Evolutionary conservation across 2,329 filamentous ascomycete genomes (phyloP).

Genomic region (Apiospora hydei): DNA sequence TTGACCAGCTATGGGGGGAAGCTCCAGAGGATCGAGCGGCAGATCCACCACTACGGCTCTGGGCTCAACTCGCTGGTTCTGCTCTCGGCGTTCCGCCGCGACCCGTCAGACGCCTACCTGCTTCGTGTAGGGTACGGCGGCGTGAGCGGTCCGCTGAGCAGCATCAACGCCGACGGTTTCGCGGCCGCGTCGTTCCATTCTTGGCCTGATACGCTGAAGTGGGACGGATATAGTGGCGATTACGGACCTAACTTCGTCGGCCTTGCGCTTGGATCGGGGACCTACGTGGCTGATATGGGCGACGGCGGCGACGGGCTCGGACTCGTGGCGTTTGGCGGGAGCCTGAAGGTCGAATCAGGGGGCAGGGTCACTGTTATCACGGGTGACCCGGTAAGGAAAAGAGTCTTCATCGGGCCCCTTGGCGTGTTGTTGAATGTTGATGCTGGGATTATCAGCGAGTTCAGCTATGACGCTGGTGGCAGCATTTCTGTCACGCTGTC

Average conservation of each 20-base stretch:
- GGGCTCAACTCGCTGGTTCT: constrained; percentile 64
- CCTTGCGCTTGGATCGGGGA: constrained; percentile 55
- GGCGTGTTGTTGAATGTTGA: constrained; percentile 51
- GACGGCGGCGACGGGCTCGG: constrained; percentile 49
- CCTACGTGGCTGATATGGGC: constrained; percentile 51
- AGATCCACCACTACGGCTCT: constrained; percentile 68
- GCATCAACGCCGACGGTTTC: constrained; percentile 63
- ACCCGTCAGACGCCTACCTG: constrained; percentile 55
- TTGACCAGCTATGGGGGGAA: constrained; percentile 49
- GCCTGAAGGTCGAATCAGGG: constrained; percentile 23
- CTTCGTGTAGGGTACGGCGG: constrained; percentile 63
- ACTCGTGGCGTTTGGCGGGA: constrained; percentile 43
- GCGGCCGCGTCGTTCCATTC: constrained; percentile 64
- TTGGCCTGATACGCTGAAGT: constrained; percentile 60
- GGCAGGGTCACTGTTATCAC: constrained; percentile 46
- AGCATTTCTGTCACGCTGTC: constrained; percentile 40
- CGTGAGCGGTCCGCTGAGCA: constrained; percentile 59
- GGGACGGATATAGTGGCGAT: constrained; percentile 65
- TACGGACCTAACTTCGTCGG: constrained; percentile 64
- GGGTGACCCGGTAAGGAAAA: constrained; percentile 54
- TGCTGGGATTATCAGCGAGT: constrained; percentile 50
- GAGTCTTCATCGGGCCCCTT: constrained; percentile 56
- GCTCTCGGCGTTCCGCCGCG: constrained; percentile 56
- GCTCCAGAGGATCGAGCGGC: constrained; percentile 51
- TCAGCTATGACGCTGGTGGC: constrained; percentile 43